Conservation (phyloP, 2,329 filamentous ascomycete genomes). For the Dothiorella sarmentorum region DNA sequence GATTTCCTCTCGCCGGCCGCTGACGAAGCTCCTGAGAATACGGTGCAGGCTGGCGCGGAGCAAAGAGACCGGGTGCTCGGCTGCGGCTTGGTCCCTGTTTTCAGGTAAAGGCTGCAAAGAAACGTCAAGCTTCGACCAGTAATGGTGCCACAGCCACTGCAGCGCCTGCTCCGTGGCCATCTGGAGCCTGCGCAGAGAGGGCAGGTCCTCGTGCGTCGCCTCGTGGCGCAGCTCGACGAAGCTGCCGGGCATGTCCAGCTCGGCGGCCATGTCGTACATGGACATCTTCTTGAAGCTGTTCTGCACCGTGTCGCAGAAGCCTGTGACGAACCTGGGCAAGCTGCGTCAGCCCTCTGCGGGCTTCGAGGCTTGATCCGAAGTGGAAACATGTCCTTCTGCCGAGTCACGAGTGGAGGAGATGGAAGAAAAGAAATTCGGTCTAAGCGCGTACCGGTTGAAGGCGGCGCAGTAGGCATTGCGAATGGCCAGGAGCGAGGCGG, state of each 20-base stretch:
- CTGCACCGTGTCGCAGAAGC: conserved; percentile 71
- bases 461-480: conserved; percentile 70
- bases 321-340: conserved; percentile 68
- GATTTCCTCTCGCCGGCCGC: conserved; percentile 11
- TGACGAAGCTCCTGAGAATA: conserved; percentile 12
- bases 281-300: conserved; percentile 61
- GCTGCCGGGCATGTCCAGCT: conserved; percentile 65
- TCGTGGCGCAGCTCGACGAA: conserved; percentile 90
- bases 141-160: conserved; percentile 84
- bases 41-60: conserved; percentile 2
- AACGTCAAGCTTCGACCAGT: conserved; percentile 62
- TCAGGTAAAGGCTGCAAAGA: conserved; percentile 11
- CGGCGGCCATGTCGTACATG: conserved; percentile 70
- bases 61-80: neutral
- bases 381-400: neutral
- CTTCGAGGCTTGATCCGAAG: neutral
- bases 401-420: conserved; percentile 3
- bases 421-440: conserved; percentile 1
- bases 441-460: conserved; percentile 62
- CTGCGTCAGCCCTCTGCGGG: neutral
- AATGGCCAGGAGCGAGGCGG: conserved; percentile 56
- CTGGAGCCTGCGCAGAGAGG: conserved; percentile 69
- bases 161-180: conserved; percentile 67
- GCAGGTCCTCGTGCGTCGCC: conserved; percentile 84
- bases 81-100: conserved; percentile 3